phyloP scores from a whole-genome alignment of 441 rosid species.

The Syzygium malaccense region DNA sequence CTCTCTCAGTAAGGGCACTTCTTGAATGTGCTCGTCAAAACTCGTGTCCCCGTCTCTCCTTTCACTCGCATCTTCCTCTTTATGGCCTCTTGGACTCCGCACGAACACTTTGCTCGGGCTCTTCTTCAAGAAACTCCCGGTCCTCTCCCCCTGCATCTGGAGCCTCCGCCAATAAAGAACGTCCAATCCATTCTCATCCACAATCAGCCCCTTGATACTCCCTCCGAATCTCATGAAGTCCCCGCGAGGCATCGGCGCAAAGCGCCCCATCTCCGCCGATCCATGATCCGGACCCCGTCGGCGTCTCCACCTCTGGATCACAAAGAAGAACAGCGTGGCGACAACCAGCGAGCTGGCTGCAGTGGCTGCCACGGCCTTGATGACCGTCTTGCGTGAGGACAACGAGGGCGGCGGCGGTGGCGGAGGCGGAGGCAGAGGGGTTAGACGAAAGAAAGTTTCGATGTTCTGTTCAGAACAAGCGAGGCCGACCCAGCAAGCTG shows the following conservation, averaged over 20 bases:
- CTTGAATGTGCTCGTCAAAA: constrained; percentile 23
- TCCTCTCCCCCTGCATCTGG: constrained; percentile 13
- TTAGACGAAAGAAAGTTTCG: constrained; percentile 46
- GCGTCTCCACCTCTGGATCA: constrained; percentile 16
- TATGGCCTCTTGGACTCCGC: neutral
- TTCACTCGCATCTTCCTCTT: neutral
- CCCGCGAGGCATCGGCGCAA: constrained; percentile 10
- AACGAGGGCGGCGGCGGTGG: constrained; percentile 1
- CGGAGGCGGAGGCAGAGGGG: neutral
- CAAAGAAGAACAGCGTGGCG: constrained; percentile 49
- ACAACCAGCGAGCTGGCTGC: constrained; percentile 54
- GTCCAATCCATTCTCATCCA: constrained; percentile 80
- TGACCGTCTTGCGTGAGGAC: constrained; percentile 19
- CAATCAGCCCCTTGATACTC: constrained; percentile 41
- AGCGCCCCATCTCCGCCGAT: constrained; percentile 20
- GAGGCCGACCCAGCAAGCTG: constrained; percentile 17
- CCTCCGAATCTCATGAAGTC: constrained; percentile 35
- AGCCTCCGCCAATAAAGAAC: constrained; percentile 76
- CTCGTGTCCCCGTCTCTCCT: constrained; percentile 13
- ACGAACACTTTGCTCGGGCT: constrained; percentile 8
- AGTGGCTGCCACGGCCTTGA: constrained; percentile 57
- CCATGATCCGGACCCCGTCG: neutral
- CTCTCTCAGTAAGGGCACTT: constrained; percentile 61
- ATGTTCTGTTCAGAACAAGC: constrained; percentile 52
- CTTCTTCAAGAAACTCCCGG: constrained; percentile 1